These are phyloP conservation scores for Metschnikowia henanensis DNA, from an alignment of 805 yeast species.

Conservation along the genomic window DNA sequence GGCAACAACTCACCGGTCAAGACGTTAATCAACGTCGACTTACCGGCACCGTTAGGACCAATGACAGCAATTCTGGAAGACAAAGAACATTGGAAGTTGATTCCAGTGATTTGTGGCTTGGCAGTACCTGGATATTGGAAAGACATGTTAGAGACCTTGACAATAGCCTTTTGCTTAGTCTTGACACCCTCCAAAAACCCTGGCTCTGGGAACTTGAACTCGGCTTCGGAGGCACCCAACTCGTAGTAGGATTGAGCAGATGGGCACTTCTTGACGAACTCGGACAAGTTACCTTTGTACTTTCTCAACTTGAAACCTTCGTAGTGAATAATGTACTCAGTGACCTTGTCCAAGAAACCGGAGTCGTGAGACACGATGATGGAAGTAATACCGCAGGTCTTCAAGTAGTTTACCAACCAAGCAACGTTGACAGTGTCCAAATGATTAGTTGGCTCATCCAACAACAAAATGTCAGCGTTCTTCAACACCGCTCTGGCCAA, in stretches of 20 bases:
- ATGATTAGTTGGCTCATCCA: constrained; percentile 99
- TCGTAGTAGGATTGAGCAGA: constrained; percentile 98
- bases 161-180: constrained; percentile 99
- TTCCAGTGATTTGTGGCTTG: constrained; percentile 90
- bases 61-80: constrained; percentile 99
- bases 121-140: constrained; percentile 99
- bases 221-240: constrained; percentile 96
- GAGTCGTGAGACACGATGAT: constrained; percentile 99
- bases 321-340: constrained; percentile 98
- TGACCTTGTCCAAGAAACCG: constrained; percentile 97
- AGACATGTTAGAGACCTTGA: constrained; percentile 94
- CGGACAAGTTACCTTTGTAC: constrained; percentile 99
- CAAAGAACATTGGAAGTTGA: constrained; percentile 98
- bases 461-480: constrained; percentile 95
- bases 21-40: constrained; percentile 97
- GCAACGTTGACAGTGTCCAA: constrained; percentile 99
- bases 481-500: constrained; percentile 98
- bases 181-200: constrained; percentile 99
- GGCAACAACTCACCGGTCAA: constrained; percentile 99
- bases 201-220: constrained; percentile 99
- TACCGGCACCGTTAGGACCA: constrained; percentile 99
- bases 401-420: constrained; percentile 99
- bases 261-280: constrained; percentile 98
- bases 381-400: constrained; percentile 98
- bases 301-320: constrained; percentile 99